Percentiles rank a stretch among this genome's conserved stretches.
Evolutionary conservation across 2,329 filamentous ascomycete genomes (phyloP).

Genomic region (Paecilomyces niveus): DNA sequence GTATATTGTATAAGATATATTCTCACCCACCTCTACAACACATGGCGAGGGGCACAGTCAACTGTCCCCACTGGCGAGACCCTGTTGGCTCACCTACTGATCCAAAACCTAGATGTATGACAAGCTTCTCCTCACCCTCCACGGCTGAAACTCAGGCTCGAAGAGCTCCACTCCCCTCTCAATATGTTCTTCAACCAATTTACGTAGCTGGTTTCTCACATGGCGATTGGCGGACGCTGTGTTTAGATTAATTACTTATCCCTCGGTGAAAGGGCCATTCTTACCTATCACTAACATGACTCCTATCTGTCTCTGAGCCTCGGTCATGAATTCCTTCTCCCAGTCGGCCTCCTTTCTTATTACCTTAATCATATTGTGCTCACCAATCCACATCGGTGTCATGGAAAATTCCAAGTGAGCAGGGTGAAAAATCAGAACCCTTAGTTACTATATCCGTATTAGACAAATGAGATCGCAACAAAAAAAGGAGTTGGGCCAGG

Average conservation of each 20-base stretch:
- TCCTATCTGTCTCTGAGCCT: slow-evolving; percentile 6
- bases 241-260: slow-evolving; percentile 2
- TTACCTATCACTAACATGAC: slow-evolving; percentile 9
- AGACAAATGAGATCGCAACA: not conserved
- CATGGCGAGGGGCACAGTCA: no score
- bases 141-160: slow-evolving; percentile 16
- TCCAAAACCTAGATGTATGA: not conserved
- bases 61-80: no score
- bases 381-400: slow-evolving; percentile 6
- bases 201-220: slow-evolving; percentile 8
- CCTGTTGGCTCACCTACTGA: no score
- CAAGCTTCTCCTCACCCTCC: slow-evolving; percentile 6
- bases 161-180: slow-evolving; percentile 11
- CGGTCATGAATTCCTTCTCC: slow-evolving; percentile 8
- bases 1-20: no score
- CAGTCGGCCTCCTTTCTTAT: slow-evolving; percentile 7
- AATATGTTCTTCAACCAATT: slow-evolving; percentile 7
- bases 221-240: slow-evolving; percentile 8
- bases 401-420: not conserved
- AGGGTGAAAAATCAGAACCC: slow-evolving; percentile 8
- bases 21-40: no score
- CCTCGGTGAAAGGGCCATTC: not conserved
- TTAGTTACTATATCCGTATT: slow-evolving; percentile 4
- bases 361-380: slow-evolving; percentile 13
- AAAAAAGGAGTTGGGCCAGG: not conserved